A percentile compares a stretch with the other conserved stretches of the same genome.
Conservation (phyloP, 768 basidiomycete genomes). For the Crepidotus variabilis region DNA sequence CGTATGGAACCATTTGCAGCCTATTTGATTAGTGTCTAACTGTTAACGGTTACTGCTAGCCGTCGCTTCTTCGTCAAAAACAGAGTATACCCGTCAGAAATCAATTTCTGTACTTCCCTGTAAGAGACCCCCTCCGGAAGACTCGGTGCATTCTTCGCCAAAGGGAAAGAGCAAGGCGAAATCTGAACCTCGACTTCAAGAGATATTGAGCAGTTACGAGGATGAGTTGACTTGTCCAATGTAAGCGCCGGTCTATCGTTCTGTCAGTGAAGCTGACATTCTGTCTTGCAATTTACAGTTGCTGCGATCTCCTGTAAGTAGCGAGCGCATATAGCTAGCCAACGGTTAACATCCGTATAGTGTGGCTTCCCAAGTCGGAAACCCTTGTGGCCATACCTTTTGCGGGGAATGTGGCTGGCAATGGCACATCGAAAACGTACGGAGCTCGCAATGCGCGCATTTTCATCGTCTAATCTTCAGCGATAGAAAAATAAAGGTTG, state of each 20-base stretch:
- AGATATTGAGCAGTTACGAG: slow-evolving; percentile 46
- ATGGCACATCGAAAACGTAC: slow-evolving; percentile 56
- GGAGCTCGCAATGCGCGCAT: slow-evolving; percentile 8
- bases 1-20: too few relatives aligned
- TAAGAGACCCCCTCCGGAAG: slow-evolving; percentile 14
- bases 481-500: slow-evolving; percentile 39
- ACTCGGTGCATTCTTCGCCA: slow-evolving; percentile 10
- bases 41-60: not conserved
- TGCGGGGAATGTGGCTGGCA: slow-evolving; percentile 65
- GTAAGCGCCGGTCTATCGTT: slow-evolving; percentile 35
- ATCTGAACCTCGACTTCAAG: slow-evolving; percentile 18
- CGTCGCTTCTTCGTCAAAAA: slow-evolving; percentile 1
- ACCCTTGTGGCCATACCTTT: slow-evolving; percentile 72
- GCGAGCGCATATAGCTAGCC: slow-evolving; percentile 3
- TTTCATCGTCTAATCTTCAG: slow-evolving; percentile 19
- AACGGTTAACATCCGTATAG: slow-evolving; percentile 27
- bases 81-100: not conserved
- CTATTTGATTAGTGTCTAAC: not conserved
- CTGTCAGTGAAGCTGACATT: slow-evolving; percentile 2
- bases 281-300: slow-evolving; percentile 37
- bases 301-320: slow-evolving; percentile 66
- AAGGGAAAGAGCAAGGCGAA: slow-evolving; percentile 43
- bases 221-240: slow-evolving; percentile 70
- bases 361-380: slow-evolving; percentile 56
- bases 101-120: not conserved